A percentile compares a stretch with the other conserved stretches of the same genome.
Conservation (phyloP, 768 basidiomycete species). For the Tricholoma sp. region DNA sequence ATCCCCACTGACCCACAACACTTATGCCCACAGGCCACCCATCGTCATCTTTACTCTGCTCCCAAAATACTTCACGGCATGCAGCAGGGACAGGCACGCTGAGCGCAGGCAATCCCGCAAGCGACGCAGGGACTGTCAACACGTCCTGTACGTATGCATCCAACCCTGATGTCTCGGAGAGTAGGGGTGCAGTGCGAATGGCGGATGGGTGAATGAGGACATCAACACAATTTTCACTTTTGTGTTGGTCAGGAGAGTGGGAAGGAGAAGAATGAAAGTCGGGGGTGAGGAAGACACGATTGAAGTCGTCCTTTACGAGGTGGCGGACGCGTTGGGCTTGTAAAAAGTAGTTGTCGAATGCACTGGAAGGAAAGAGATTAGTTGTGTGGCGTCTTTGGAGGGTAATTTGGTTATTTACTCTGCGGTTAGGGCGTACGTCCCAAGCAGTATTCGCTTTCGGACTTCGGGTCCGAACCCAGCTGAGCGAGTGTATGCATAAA, state of each 20-base stretch:
- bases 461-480: constrained; percentile 81
- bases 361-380: constrained; percentile 39
- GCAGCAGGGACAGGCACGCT: constrained; percentile 48
- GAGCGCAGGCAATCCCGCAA: constrained; percentile 84
- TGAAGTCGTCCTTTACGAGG: constrained; percentile 68
- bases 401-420: constrained; percentile 52
- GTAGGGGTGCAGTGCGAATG: constrained; percentile 73
- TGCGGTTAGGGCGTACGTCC: constrained; percentile 87
- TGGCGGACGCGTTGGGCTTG: constrained; percentile 83
- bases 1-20: constrained; percentile 86
- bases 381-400: neutral
- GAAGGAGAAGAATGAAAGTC: constrained; percentile 36
- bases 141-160: constrained; percentile 85
- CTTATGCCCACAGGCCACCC: constrained; percentile 85
- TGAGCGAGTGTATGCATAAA: constrained; percentile 65
- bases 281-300: constrained; percentile 55
- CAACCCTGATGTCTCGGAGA: constrained; percentile 31
- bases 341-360: constrained; percentile 97
- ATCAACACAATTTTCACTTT: constrained; percentile 48
- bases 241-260: neutral
- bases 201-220: constrained; percentile 84
- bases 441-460: constrained; percentile 79
- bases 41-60: constrained; percentile 33
- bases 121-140: constrained; percentile 85
- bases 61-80: constrained; percentile 4